Conservation (phyloP, 2,329 filamentous ascomycete genomes). For the Rosellinia necatrix region DNA sequence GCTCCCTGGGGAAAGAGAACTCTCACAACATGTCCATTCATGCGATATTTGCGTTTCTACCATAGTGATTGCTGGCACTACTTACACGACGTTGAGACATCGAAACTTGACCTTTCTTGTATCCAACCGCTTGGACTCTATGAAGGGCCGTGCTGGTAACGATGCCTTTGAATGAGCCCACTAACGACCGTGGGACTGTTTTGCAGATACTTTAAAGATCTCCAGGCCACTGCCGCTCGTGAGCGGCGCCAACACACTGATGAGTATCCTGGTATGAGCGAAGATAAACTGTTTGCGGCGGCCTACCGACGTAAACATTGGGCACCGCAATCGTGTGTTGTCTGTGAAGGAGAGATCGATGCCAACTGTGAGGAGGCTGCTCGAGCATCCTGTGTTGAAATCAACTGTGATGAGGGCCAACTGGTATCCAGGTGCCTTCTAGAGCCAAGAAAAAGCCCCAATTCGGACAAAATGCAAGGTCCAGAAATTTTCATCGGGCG, state of each 20-base stretch:
- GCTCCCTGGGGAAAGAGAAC: no score
- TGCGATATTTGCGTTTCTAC: no score
- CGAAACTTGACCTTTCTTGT: no score
- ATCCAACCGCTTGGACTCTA: no score
- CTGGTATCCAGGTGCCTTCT: constrained; percentile 36
- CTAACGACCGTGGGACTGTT: no score
- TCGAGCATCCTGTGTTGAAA: constrained; percentile 1
- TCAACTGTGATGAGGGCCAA: constrained; percentile 19
- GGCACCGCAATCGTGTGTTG: neutral
- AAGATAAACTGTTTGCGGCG: constrained; percentile 29
- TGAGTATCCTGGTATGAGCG: constrained; percentile 20
- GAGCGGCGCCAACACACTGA: neutral
- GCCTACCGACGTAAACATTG: constrained; percentile 26
- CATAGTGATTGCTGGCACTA: no score
- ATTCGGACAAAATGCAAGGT: constrained; percentile 9
- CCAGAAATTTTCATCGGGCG: constrained; percentile 44
- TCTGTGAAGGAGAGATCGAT: constrained; percentile 1
- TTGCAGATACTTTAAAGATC: constrained; percentile 17
- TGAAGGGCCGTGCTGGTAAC: no score
- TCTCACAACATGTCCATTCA: no score
- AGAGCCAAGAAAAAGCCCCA: constrained; percentile 1
- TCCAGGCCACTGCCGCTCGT: constrained; percentile 1
- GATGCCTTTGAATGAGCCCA: no score
- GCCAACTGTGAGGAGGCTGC: neutral
- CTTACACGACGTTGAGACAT: no score